Evolutionary conservation across 345 rosid genomes (phyloP).

Genomic region (Citrus cavaleriei): DNA sequence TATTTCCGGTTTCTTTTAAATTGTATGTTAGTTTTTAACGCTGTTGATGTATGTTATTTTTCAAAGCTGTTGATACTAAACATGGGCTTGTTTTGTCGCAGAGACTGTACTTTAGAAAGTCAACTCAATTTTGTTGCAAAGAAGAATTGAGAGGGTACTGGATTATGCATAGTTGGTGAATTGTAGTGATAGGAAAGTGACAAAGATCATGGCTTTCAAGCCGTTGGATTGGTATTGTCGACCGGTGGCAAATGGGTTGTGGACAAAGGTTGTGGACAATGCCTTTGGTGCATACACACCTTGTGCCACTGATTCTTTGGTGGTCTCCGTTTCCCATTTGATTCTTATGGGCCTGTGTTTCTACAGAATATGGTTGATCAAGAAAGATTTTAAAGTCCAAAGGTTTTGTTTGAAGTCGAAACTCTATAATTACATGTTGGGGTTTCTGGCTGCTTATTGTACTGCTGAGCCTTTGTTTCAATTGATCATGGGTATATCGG

Average conservation of each 20-base stretch:
- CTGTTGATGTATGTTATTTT: not conserved
- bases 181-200: constrained; percentile 4
- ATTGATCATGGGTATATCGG: constrained; percentile 81
- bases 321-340: constrained; percentile 59
- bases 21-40: not conserved
- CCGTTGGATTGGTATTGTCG: constrained; percentile 83
- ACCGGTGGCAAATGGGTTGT: constrained; percentile 69
- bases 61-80: not conserved
- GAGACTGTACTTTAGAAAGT: not conserved
- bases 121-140: not conserved
- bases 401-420: constrained; percentile 75
- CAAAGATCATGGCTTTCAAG: constrained; percentile 51
- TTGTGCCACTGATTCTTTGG: constrained; percentile 81
- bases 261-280: constrained; percentile 76
- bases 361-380: constrained; percentile 72
- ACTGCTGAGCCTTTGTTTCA: constrained; percentile 86
- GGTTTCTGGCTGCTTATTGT: constrained; percentile 63
- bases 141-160: constrained; percentile 6
- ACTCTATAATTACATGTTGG: constrained; percentile 61
- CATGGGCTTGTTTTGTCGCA: not conserved
- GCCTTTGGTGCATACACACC: constrained; percentile 97
- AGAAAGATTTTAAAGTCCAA: constrained; percentile 59
- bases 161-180: constrained; percentile 24
- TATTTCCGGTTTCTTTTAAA: not conserved
- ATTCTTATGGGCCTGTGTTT: constrained; percentile 63